Evolutionary conservation across 192 early-diverging fungal genomes (phyloP).

Genomic region (Coemansia sp.): DNA sequence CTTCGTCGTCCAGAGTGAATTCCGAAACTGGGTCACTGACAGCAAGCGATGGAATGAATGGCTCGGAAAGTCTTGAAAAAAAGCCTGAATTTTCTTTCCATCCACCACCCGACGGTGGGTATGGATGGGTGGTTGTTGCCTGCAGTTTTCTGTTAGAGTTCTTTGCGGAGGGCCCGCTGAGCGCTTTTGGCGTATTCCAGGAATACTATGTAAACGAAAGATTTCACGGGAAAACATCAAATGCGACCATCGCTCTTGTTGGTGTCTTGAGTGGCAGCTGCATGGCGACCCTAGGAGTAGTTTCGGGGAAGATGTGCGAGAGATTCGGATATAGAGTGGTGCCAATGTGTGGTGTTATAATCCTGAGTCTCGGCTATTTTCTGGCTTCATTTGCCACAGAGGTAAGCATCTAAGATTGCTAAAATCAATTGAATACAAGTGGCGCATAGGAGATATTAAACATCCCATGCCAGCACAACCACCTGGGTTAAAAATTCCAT

Average conservation of each 20-base stretch:
- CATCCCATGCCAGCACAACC: not conserved
- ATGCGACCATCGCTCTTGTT: conserved; percentile 52
- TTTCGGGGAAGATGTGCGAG: conserved; percentile 54
- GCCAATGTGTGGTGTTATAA: conserved; percentile 35
- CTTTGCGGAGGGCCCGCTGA: conserved; percentile 53
- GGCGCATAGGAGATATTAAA: not conserved
- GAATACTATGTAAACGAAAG: conserved; percentile 54
- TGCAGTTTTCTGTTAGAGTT: conserved; percentile 54
- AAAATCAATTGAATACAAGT: not conserved
- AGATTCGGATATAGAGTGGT: conserved; percentile 46
- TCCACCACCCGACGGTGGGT: conserved; percentile 50
- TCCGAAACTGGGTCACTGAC: conserved; percentile 32
- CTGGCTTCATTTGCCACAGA: conserved; percentile 54
- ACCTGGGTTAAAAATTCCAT: not conserved
- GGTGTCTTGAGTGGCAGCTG: conserved; percentile 47
- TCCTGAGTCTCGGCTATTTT: conserved; percentile 47
- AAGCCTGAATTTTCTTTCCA: conserved; percentile 20
- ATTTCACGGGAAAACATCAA: conserved; percentile 44
- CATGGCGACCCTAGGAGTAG: conserved; percentile 48
- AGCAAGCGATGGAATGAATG: conserved; percentile 13
- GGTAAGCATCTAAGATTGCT: conserved; percentile 24
- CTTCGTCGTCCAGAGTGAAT: not conserved
- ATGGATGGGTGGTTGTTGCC: conserved; percentile 55
- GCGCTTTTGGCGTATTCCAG: conserved; percentile 57
- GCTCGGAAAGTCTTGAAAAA: conserved; percentile 5